Percentiles rank a stretch among this genome's conserved stretches.
phyloP scores from a whole-genome alignment of 140 eudicot genomes.

The Oenanthe javanica region DNA sequence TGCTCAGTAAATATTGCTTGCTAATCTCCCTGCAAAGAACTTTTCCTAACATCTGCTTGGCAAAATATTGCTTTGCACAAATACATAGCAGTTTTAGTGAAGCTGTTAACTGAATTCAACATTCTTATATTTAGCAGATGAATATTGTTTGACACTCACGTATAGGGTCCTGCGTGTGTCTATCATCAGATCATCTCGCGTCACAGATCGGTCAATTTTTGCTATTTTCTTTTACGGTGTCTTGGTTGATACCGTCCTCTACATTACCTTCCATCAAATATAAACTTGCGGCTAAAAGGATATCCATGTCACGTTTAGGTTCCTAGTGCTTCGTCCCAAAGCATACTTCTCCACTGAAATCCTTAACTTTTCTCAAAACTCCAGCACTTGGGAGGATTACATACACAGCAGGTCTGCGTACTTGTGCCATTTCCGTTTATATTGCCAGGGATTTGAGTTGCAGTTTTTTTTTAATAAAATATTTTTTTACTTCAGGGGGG shows the following conservation, averaged over 20 bases:
- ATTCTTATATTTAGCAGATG: neutral
- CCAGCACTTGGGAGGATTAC: neutral
- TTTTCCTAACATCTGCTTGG: neutral
- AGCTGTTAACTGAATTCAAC: neutral
- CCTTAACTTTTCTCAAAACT: neutral
- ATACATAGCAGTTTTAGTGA: neutral
- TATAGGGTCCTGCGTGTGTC: neutral
- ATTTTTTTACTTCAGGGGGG: neutral
- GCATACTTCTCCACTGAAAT: neutral
- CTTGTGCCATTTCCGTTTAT: neutral
- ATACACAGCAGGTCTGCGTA: neutral
- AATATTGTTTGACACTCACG: neutral
- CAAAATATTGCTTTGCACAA: neutral
- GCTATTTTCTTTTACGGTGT: neutral
- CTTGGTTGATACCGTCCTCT: neutral
- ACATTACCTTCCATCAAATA: neutral
- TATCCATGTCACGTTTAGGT: neutral
- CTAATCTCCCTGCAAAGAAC: neutral
- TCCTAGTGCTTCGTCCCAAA: neutral
- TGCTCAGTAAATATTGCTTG: neutral
- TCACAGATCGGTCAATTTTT: neutral
- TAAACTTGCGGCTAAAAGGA: neutral
- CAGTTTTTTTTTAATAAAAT: neutral
- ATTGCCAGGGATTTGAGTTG: neutral
- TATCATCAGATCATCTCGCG: neutral